Conservation (phyloP, 2,329 filamentous ascomycete genomes). For the Curvularia hawaiiensis region DNA sequence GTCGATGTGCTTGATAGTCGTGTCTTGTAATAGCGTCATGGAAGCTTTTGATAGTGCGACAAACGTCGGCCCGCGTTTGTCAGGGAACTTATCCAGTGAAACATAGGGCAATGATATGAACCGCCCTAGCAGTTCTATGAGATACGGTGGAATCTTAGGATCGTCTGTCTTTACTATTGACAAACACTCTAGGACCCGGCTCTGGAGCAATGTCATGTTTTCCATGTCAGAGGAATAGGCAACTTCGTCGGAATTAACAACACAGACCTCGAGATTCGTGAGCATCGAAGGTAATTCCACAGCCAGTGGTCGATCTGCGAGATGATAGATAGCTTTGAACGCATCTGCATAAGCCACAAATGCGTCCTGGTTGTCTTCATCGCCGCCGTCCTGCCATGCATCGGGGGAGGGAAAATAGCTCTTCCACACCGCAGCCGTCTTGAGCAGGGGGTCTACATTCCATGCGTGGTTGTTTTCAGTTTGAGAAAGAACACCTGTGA, state of each 20-base stretch:
- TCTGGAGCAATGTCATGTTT: slow-evolving; percentile 73
- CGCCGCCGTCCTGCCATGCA: slow-evolving; percentile 24
- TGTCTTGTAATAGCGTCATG: slow-evolving; percentile 70
- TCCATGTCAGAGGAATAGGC: slow-evolving; percentile 75
- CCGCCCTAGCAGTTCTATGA: slow-evolving; percentile 72
- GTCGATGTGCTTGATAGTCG: slow-evolving; percentile 64
- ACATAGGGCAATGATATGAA: slow-evolving; percentile 74
- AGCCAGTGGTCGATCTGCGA: slow-evolving; percentile 69
- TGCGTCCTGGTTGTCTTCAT: slow-evolving; percentile 71
- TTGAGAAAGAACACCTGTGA: slow-evolving; percentile 48
- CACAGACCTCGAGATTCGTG: slow-evolving; percentile 70
- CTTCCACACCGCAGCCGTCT: slow-evolving; percentile 44
- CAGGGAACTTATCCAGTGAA: slow-evolving; percentile 21
- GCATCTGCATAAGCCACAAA: slow-evolving; percentile 83
- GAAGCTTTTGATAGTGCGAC: slow-evolving; percentile 86
- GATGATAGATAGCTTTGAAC: slow-evolving; percentile 76
- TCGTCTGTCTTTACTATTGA: slow-evolving; percentile 71
- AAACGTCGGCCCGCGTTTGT: slow-evolving; percentile 70
- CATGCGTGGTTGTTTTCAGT: slow-evolving; percentile 28
- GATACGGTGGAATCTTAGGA: slow-evolving; percentile 66
- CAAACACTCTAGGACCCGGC: slow-evolving; percentile 69
- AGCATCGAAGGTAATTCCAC: slow-evolving; percentile 70
- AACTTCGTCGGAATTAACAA: slow-evolving; percentile 71
- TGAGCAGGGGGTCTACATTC: slow-evolving; percentile 33
- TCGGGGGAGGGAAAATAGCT: slow-evolving; percentile 39